Evolutionary conservation across 1,284 basidiomycete species (phyloP).

Genomic region (Hymenochaete sp.): DNA sequence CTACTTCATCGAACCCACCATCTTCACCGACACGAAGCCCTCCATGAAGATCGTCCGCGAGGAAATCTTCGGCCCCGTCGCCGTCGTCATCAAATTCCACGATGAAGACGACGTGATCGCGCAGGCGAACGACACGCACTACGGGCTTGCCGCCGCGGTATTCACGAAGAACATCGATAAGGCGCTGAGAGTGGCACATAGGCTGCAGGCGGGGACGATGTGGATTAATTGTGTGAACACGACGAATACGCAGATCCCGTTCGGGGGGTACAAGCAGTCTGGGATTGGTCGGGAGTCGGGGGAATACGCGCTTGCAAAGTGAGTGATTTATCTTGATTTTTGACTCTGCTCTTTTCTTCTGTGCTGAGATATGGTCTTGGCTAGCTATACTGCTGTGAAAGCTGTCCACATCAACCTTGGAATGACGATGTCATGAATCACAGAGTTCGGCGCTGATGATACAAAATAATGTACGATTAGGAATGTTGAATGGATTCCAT

Average conservation of each 20-base stretch:
- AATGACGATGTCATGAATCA: slow-evolving; percentile 10
- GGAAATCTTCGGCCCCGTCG: slow-evolving; percentile 88
- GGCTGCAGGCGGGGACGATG: slow-evolving; percentile 75
- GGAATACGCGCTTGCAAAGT: slow-evolving; percentile 67
- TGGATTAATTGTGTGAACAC: slow-evolving; percentile 76
- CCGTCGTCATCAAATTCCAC: slow-evolving; percentile 66
- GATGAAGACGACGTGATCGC: slow-evolving; percentile 64
- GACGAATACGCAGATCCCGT: slow-evolving; percentile 60
- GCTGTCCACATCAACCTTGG: slow-evolving; percentile 74
- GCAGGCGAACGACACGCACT: slow-evolving; percentile 78
- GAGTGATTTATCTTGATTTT: no score
- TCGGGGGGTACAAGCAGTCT: slow-evolving; percentile 85
- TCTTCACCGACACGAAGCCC: slow-evolving; percentile 73
- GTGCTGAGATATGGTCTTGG: not conserved
- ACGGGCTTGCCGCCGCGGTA: slow-evolving; percentile 82
- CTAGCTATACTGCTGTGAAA: slow-evolving; percentile 74
- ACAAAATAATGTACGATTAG: no score
- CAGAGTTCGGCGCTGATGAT: no score
- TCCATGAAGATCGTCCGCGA: slow-evolving; percentile 85
- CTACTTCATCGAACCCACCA: slow-evolving; percentile 75
- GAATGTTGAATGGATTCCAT: no score
- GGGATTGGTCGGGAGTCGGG: slow-evolving; percentile 84
- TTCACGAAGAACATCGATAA: slow-evolving; percentile 75
- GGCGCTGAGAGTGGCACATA: slow-evolving; percentile 68
- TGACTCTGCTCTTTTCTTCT: not conserved